Evolutionary conservation across 805 yeast genomes (phyloP).

Genomic region (Saturnispora bothae): DNA sequence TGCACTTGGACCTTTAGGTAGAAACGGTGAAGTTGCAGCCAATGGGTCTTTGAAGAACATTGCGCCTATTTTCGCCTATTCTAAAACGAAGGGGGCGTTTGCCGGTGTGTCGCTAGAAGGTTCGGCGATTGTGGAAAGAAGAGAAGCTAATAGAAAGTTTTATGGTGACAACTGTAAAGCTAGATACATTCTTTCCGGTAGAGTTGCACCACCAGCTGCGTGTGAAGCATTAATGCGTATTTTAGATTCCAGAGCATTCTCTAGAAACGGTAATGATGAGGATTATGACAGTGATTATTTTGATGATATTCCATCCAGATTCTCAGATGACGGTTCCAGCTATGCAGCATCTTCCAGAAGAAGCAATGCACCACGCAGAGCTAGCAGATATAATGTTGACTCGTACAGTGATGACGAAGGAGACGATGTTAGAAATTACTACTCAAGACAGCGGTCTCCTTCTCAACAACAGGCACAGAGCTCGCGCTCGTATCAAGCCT

Average conservation of each 20-base stretch:
- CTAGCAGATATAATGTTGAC: conserved; percentile 18
- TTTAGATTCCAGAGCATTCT: conserved; percentile 74
- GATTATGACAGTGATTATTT: conserved; percentile 55
- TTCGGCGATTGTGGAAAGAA: conserved; percentile 89
- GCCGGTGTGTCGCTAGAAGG: conserved; percentile 98
- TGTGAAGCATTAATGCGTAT: conserved; percentile 82
- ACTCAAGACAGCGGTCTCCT: conserved; percentile 9
- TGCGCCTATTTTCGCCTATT: conserved; percentile 86
- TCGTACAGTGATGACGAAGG: conserved; percentile 26
- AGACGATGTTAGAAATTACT: conserved; percentile 12
- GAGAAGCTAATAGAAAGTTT: conserved; percentile 93
- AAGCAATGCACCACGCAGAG: conserved; percentile 10
- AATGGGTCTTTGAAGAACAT: conserved; percentile 80
- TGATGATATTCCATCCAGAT: conserved; percentile 65
- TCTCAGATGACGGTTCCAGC: conserved; percentile 47
- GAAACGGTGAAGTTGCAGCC: conserved; percentile 97
- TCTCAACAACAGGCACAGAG: background rate
- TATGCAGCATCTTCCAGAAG: conserved; percentile 16
- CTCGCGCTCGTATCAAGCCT: background rate
- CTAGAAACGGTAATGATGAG: conserved; percentile 31
- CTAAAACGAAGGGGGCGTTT: conserved; percentile 91
- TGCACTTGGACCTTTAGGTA: conserved; percentile 96
- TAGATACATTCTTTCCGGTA: conserved; percentile 71
- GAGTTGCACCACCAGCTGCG: conserved; percentile 87
- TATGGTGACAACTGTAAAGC: conserved; percentile 87